A percentile compares a stretch with the other conserved stretches of the same genome.
phyloP scores from a whole-genome alignment of 2,329 filamentous ascomycete species.

The Fusarium marasasianum region DNA sequence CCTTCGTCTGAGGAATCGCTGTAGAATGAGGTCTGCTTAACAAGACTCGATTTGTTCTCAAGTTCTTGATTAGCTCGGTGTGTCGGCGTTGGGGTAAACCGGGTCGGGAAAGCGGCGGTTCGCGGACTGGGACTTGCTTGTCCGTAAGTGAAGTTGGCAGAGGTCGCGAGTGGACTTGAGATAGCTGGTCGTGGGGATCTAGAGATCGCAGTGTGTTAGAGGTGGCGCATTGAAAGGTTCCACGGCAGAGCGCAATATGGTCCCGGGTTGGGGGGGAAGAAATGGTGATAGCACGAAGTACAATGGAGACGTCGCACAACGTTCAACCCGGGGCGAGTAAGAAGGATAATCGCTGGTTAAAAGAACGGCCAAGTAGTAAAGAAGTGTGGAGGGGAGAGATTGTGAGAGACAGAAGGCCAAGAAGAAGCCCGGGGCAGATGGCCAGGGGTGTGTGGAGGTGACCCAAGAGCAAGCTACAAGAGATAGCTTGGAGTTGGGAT shows the following conservation, averaged over 20 bases:
- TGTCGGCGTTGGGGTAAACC: constrained; percentile 42
- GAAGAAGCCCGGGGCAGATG: constrained; percentile 35
- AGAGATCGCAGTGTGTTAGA: constrained; percentile 31
- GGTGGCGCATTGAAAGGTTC: constrained; percentile 30
- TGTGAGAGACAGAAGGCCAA: constrained; percentile 38
- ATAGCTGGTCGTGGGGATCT: constrained; percentile 60
- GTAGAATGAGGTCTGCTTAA: constrained; percentile 47
- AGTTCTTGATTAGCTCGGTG: constrained; percentile 28
- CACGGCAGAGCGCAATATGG: constrained; percentile 39
- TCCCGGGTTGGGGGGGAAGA: constrained; percentile 25
- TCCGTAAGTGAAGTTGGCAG: constrained; percentile 54
- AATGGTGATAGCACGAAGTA: constrained; percentile 34
- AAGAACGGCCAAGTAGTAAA: constrained; percentile 23
- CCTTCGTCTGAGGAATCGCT: constrained; percentile 51
- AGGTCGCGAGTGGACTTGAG: constrained; percentile 61
- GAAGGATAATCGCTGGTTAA: constrained; percentile 27
- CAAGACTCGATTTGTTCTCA: constrained; percentile 13
- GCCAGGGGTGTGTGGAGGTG: constrained; percentile 37
- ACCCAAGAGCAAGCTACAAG: constrained; percentile 10
- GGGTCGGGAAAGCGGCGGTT: constrained; percentile 33
- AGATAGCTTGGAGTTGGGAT: constrained; percentile 30
- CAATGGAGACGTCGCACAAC: constrained; percentile 40
- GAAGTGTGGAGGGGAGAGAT: constrained; percentile 37
- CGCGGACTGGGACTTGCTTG: constrained; percentile 54
- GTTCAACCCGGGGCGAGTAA: constrained; percentile 24